phyloP scores from a whole-genome alignment of 192 early-diverging fungal species.

The Coemansia asiatica region DNA sequence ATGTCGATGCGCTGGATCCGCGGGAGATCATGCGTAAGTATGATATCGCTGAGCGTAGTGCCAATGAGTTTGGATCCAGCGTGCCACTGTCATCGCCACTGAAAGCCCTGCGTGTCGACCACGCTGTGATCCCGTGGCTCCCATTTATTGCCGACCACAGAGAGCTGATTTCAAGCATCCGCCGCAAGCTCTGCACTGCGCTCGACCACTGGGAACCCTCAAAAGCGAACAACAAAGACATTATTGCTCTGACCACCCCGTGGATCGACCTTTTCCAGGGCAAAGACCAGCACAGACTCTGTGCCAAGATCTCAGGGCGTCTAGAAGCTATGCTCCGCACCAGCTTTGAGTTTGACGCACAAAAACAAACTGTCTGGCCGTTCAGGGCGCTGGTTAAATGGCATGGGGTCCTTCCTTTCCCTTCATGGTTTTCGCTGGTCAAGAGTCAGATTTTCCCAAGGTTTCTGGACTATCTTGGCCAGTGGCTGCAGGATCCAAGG shows the following conservation, averaged over 20 bases:
- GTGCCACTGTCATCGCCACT: conserved; percentile 2
- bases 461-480: conserved; percentile 33
- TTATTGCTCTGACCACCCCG: conserved; percentile 22
- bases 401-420: conserved; percentile 29
- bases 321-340: conserved; percentile 27
- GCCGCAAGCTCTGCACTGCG: conserved; percentile 43
- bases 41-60: neutral
- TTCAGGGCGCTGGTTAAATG: conserved; percentile 41
- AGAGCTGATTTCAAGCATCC: conserved; percentile 33
- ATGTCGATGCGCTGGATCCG: conserved; percentile 24
- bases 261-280: conserved; percentile 38
- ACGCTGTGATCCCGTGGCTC: conserved; percentile 41
- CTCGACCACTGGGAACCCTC: conserved; percentile 40
- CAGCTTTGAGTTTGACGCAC: conserved; percentile 30
- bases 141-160: conserved; percentile 32
- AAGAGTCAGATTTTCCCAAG: conserved; percentile 16
- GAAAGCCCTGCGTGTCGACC: conserved; percentile 25
- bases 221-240: conserved; percentile 24
- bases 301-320: conserved; percentile 18
- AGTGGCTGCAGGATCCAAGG: conserved; percentile 37
- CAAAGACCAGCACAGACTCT: conserved; percentile 29
- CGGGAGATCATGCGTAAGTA: conserved; percentile 19
- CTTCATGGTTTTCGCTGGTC: conserved; percentile 26
- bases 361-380: conserved; percentile 34
- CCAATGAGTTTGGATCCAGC: neutral